Conservation (phyloP, 805 yeast genomes). For the Barnettozyma wickerhamii region DNA sequence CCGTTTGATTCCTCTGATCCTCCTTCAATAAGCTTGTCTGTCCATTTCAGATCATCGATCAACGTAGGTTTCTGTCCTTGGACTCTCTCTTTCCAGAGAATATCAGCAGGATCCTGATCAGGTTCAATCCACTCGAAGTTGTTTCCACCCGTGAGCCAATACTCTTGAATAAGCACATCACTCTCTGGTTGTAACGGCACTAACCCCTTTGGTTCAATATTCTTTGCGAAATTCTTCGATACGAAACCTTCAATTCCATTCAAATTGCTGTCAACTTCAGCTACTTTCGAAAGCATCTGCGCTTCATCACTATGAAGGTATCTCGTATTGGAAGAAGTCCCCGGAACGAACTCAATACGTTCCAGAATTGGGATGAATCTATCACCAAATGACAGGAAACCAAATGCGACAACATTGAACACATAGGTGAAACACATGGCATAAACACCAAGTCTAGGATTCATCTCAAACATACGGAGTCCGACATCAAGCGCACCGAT, state of each 20-base stretch:
- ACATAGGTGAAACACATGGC: constrained; percentile 47
- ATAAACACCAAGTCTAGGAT: constrained; percentile 31
- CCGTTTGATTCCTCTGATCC: no score
- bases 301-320: constrained; percentile 63
- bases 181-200: constrained; percentile 45
- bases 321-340: constrained; percentile 62
- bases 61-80: constrained; percentile 13
- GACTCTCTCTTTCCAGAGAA: constrained; percentile 23
- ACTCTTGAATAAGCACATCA: constrained; percentile 69
- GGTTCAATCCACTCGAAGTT: constrained; percentile 90
- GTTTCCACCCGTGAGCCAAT: constrained; percentile 84
- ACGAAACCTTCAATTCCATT: constrained; percentile 19
- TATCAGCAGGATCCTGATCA: constrained; percentile 82
- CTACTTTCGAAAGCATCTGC: constrained; percentile 57
- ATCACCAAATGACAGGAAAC: constrained; percentile 44
- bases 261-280: constrained; percentile 50
- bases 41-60: constrained; percentile 18
- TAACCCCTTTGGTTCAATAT: constrained; percentile 8
- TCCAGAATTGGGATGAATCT: constrained; percentile 50
- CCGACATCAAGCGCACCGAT: constrained; percentile 44
- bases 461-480: constrained; percentile 25
- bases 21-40: constrained; percentile 17
- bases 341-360: constrained; percentile 56
- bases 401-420: constrained; percentile 43
- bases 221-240: constrained; percentile 13